Evolutionary conservation across 2,329 filamentous ascomycete genomes (phyloP).

Genomic region (Colletotrichum horii): DNA sequence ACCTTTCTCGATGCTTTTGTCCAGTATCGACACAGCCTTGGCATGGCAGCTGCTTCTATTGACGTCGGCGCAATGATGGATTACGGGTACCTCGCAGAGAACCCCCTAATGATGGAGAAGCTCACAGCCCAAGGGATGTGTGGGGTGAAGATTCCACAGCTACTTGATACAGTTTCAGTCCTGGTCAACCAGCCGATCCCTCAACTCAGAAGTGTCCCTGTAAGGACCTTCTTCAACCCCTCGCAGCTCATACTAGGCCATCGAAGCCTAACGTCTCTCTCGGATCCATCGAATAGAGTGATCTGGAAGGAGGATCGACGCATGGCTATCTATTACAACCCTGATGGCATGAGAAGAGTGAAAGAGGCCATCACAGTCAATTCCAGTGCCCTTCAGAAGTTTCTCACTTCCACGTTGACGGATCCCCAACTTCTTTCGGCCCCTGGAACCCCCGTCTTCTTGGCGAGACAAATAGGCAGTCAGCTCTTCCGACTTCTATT

Average conservation of each 20-base stretch:
- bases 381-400: background rate
- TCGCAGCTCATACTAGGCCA: background rate
- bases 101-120: conserved; percentile 13
- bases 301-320: conserved; percentile 26
- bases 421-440: background rate
- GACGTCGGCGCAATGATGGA: conserved; percentile 40
- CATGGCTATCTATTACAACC: conserved; percentile 28
- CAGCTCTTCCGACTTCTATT: conserved; percentile 23
- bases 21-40: conserved; percentile 35
- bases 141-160: conserved; percentile 17
- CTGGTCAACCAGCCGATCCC: conserved; percentile 6
- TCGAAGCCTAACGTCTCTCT: conserved; percentile 12
- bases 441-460: background rate
- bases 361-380: conserved; percentile 28
- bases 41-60: conserved; percentile 40
- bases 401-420: background rate
- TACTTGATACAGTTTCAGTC: conserved; percentile 8
- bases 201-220: background rate
- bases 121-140: background rate
- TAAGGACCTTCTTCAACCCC: conserved; percentile 21
- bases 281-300: conserved; percentile 14
- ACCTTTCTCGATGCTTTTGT: conserved; percentile 44
- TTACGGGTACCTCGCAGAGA: conserved; percentile 37
- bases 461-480: conserved; percentile 20
- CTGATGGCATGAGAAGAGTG: background rate